phyloP scores from a whole-genome alignment of 306 rosid genomes.

The Styphnolobium japonicum region DNA sequence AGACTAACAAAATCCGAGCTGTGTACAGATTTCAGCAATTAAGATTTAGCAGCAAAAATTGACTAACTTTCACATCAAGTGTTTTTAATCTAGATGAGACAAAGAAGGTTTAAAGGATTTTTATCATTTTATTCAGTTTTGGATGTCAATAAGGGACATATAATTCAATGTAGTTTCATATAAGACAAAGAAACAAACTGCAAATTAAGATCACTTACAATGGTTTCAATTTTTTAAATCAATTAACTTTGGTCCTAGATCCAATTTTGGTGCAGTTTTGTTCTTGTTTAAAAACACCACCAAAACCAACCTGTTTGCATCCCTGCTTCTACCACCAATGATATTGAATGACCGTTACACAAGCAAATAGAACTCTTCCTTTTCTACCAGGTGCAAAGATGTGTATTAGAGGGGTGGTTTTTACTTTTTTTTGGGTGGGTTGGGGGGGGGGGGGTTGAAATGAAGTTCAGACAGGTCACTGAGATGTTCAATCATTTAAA shows the following conservation, averaged over 20 bases:
- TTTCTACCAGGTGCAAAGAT: neutral
- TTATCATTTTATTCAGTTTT: neutral
- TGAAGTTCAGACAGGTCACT: neutral
- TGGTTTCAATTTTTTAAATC: neutral
- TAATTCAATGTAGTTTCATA: neutral
- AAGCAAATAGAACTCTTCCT: neutral
- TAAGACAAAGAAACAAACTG: neutral
- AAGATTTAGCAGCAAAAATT: neutral
- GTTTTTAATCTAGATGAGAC: neutral
- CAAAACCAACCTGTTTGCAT: neutral
- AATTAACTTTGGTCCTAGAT: neutral
- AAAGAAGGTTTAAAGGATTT: neutral
- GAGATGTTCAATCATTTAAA: neutral
- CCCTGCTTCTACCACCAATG: neutral
- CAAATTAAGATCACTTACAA: neutral
- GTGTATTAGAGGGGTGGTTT: neutral
- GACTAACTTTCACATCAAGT: neutral
- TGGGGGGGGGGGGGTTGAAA: neutral
- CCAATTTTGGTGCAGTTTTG: neutral
- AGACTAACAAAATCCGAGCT: constrained; percentile 63
- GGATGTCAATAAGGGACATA: neutral
- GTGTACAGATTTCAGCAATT: constrained; percentile 15
- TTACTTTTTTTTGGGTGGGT: neutral
- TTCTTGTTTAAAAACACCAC: neutral
- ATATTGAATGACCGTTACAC: neutral